Base-by-base conservation (phyloP, 495 filamentous ascomycete species). In the Xylaria intraflava region DNA sequence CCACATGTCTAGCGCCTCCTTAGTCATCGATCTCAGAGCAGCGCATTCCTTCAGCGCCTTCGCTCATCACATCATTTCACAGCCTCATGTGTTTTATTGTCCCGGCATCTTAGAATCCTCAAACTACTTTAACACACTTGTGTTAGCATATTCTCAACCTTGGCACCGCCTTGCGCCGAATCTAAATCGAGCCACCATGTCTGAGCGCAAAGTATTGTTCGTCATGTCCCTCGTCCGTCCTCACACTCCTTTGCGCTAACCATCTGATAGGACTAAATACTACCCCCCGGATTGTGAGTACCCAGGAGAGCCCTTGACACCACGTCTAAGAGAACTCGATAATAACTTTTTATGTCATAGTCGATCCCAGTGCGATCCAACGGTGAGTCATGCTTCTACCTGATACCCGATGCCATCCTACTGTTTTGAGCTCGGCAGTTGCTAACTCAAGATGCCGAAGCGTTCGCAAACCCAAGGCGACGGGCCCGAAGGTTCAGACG, bases 281-380 rank as follows among this genome's bases (percentile, higher is more conserved):
- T 97, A 94, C 69, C 93, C 93, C 31, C 90, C 94, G 22, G 94
- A 99, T 70, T 99, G 46, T 56, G 40, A 56, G 46, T 51, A 33
- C 30, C 9, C 4, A 3, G 31, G 31, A 33, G 31, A 2, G 31
- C 31, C 10, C 31, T 33, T 24, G 12, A 22, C 17, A 6, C 23
- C 8, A 1, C 12, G 2, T 7, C 23, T 17, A 51, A 17, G 17
- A n/a, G 10, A 35, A 29, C 2, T n/a, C n/a, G 14, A 31, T 42
- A 36, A 44, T 55, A n/a, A 55, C 52, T 23, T 8, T 49, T 41
- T 30, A 47, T 42, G 27, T 35, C 45, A 43, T 30, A 55, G 52
- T 97, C 72, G 94, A 99, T 72, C 94, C 94, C 16, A 85, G 83
- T 24, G 85, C 85, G 73, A 76, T 79, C 48, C 86, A 89, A 42